Evolutionary conservation across 169 alveolate species (phyloP).

Genomic region (Plasmodium vivax): DNA sequence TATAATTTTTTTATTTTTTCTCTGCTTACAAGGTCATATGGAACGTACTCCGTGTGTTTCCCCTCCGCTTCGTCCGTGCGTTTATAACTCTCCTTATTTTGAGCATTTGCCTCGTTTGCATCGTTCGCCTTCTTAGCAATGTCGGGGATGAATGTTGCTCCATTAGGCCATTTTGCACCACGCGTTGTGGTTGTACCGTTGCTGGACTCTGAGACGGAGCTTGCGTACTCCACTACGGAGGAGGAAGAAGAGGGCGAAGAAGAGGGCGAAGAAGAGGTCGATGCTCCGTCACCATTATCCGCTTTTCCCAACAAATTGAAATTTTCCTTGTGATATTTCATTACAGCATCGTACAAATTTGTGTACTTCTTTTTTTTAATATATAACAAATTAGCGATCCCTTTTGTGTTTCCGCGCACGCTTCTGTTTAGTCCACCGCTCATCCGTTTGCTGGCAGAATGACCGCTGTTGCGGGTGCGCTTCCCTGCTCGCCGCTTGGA

Average conservation of each 20-base stretch:
- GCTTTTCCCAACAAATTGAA: not conserved
- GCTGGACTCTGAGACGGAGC: not conserved
- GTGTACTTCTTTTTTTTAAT: constrained; percentile 34
- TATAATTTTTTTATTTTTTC: constrained; percentile 41
- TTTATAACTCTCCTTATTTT: not conserved
- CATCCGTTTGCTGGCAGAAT: not conserved
- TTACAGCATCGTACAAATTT: constrained; percentile 21
- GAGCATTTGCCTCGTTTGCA: not conserved
- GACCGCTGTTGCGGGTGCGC: not conserved
- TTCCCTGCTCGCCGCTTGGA: not conserved
- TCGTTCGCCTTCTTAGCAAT: not conserved
- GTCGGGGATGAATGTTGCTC: not conserved
- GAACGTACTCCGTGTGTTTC: not conserved
- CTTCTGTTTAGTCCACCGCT: not conserved
- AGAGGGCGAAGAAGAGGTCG: not conserved
- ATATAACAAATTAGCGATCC: not conserved
- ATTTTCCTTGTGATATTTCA: constrained; percentile 25
- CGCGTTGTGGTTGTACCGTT: not conserved
- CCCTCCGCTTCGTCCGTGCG: not conserved
- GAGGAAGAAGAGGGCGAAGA: not conserved
- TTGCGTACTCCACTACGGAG: not conserved
- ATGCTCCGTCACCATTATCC: not conserved
- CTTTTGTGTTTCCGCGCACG: not conserved
- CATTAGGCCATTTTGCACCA: not conserved
- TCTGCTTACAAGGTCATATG: constrained; percentile 24